These are phyloP conservation scores for Venturia carpophila DNA, from an alignment of 2,329 filamentous ascomycete genomes.

Conservation along the genomic window DNA sequence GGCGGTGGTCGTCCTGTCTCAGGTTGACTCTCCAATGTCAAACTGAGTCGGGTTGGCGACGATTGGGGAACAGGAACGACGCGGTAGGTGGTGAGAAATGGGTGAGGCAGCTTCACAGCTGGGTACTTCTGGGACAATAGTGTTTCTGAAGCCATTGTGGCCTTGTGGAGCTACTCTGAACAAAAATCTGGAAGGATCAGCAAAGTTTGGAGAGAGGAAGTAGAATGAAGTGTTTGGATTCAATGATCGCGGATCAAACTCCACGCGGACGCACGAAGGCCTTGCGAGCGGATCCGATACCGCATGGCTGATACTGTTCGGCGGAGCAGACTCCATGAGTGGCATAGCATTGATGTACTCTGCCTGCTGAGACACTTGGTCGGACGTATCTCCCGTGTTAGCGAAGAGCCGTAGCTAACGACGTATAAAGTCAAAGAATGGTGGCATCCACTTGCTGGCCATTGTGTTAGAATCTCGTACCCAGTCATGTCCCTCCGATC, in stretches of 20 bases:
- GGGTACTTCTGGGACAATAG: constrained; percentile 25
- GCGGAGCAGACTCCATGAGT: not conserved
- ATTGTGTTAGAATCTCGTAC: not conserved
- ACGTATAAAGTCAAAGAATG: not conserved
- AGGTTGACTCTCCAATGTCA: constrained; percentile 33
- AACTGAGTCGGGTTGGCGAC: constrained; percentile 25
- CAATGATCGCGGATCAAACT: not conserved
- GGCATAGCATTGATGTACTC: not conserved
- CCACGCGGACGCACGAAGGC: not conserved
- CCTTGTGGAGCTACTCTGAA: not conserved
- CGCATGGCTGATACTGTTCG: not conserved
- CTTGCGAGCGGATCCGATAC: constrained; percentile 1
- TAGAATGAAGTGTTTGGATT: not conserved
- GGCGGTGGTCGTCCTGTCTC: constrained; percentile 28
- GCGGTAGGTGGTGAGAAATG: constrained; percentile 39
- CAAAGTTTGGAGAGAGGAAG: not conserved
- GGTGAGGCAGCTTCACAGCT: constrained; percentile 40
- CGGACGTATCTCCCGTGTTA: not conserved
- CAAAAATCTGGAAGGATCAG: not conserved
- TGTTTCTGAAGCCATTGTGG: constrained; percentile 8
- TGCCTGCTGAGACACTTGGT: not conserved
- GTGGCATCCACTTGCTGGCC: not conserved
- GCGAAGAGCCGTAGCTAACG: not conserved
- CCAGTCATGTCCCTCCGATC: constrained; percentile 14
- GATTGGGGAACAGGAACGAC: constrained; percentile 28